These are phyloP conservation scores for Calcarisporium arbuscula DNA, from an alignment of 2,329 filamentous ascomycete genomes.

Conservation along the genomic window DNA sequence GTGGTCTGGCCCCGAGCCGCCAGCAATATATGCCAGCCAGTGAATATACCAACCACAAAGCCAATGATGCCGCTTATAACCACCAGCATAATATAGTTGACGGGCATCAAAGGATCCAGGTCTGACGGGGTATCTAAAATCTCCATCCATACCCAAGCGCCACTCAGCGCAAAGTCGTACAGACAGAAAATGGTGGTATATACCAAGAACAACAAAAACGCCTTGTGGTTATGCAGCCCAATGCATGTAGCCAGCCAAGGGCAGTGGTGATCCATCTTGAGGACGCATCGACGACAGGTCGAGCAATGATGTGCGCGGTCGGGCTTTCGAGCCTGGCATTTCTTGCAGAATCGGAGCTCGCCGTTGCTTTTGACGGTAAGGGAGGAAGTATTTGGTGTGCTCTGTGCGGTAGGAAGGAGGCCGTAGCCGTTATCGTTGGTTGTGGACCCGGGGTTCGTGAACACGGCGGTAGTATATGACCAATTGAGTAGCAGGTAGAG, in stretches of 20 bases:
- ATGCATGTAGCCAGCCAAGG: slow-evolving; percentile 97
- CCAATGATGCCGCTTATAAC: slow-evolving; percentile 89
- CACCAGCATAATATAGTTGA: slow-evolving; percentile 84
- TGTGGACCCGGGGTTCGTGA: slow-evolving; percentile 77
- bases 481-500: slow-evolving; percentile 78
- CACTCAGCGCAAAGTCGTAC: slow-evolving; percentile 70
- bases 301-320: slow-evolving; percentile 97
- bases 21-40: slow-evolving; percentile 83
- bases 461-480: slow-evolving; percentile 89
- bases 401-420: slow-evolving; percentile 65
- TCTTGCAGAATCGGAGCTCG: slow-evolving; percentile 87
- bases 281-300: slow-evolving; percentile 84
- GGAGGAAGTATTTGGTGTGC: slow-evolving; percentile 55
- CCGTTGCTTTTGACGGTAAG: slow-evolving; percentile 92
- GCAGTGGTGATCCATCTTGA: slow-evolving; percentile 99
- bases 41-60: slow-evolving; percentile 82
- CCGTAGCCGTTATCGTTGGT: slow-evolving; percentile 65
- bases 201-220: slow-evolving; percentile 85
- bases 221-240: slow-evolving; percentile 89
- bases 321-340: slow-evolving; percentile 90
- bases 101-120: slow-evolving; percentile 70
- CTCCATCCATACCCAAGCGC: slow-evolving; percentile 79
- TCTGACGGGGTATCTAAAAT: slow-evolving; percentile 66
- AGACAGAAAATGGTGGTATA: slow-evolving; percentile 86
- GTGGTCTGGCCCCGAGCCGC: slow-evolving; percentile 79